Evolutionary conservation across 1,284 basidiomycete genomes (phyloP).

Genomic region (Ceratobasidium papillatum): DNA sequence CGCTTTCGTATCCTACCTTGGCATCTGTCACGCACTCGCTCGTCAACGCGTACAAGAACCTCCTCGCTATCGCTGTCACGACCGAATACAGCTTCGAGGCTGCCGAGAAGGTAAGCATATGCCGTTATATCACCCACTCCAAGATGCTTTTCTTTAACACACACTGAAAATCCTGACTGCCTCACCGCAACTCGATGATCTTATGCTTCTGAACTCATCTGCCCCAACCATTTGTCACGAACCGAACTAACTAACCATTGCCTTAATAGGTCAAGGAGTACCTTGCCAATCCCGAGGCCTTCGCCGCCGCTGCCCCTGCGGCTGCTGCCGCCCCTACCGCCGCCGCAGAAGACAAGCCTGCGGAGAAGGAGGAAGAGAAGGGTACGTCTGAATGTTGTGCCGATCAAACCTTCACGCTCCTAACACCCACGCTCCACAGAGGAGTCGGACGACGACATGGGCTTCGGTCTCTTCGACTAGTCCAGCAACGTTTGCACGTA

Average conservation of each 20-base stretch:
- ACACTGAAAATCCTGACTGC: slow-evolving; percentile 86
- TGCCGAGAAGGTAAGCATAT: slow-evolving; percentile 79
- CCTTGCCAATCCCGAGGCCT: slow-evolving; percentile 97
- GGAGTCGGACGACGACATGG: slow-evolving; percentile 81
- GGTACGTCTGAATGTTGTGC: slow-evolving; percentile 45
- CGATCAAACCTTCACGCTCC: background rate
- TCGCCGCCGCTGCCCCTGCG: slow-evolving; percentile 79
- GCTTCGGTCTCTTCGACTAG: slow-evolving; percentile 50
- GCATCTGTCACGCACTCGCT: slow-evolving; percentile 94
- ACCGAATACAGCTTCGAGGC: slow-evolving; percentile 98
- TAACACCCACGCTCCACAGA: slow-evolving; percentile 52
- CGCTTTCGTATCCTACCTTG: slow-evolving; percentile 94
- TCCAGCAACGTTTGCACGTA: background rate
- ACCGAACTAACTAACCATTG: slow-evolving; percentile 8
- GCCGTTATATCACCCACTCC: slow-evolving; percentile 32
- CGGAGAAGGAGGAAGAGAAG: slow-evolving; percentile 67
- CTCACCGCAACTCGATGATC: slow-evolving; percentile 56
- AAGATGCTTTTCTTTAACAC: slow-evolving; percentile 57
- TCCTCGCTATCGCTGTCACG: slow-evolving; percentile 87
- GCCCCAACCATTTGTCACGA: slow-evolving; percentile 17
- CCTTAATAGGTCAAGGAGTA: slow-evolving; percentile 85
- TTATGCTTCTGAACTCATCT: slow-evolving; percentile 46
- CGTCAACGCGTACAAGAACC: slow-evolving; percentile 99
- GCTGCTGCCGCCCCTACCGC: slow-evolving; percentile 63
- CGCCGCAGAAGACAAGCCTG: slow-evolving; percentile 59